Base-by-base conservation (phyloP, 1,284 basidiomycete genomes). In the Trichosporon faecale region DNA sequence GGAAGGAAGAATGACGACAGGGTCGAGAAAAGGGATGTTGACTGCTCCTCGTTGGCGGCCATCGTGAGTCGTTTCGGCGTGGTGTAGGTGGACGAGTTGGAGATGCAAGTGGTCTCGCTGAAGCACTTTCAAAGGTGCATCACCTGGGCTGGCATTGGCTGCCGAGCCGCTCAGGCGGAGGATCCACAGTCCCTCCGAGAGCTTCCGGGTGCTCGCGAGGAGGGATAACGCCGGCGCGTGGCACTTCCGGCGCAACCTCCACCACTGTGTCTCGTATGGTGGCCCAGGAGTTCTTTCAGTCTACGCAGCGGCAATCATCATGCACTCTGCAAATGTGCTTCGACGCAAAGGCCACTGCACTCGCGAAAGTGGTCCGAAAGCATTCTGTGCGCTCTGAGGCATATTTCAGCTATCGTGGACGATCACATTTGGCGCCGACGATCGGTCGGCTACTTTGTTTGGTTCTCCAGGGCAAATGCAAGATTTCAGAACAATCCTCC, bases 1-100 rank as follows among this genome's bases (percentile, higher is more conserved):
- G 78, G 77, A 33, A 80, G 72, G 74, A 80, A 75, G 72, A 76
- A 81, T 21, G 76, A 75, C 40, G 75, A 69, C 52, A 80, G 66
- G 64, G 73, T 71, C 25, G 77, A 77, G 74, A 80, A 77, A 72
- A 80, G 65, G 29, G 78, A 79, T 37, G 75, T 65, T 7, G 74
- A 69, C 31, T 69, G 64, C 68, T 73, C 72, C 67, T 72, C 70
- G 73, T 46, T 60, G 52, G 57, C 57, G 57, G 73, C 55, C 73
- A 74, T 74, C 57, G 66, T 70, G 70, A 46, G 31, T 66, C 29
- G 55, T 57, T 18, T 18, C 23, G 29, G 67, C 40, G 31, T 40
- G 60, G 46, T 37, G 67, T 40, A 12, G 40, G 49, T 27, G 64
- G 65, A 52, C 40, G 65, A 35, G 44, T 61, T 63, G 52, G 33